These are phyloP conservation scores for Cucurbita maxima DNA, from an alignment of 306 rosid species.

Conservation along the genomic window DNA sequence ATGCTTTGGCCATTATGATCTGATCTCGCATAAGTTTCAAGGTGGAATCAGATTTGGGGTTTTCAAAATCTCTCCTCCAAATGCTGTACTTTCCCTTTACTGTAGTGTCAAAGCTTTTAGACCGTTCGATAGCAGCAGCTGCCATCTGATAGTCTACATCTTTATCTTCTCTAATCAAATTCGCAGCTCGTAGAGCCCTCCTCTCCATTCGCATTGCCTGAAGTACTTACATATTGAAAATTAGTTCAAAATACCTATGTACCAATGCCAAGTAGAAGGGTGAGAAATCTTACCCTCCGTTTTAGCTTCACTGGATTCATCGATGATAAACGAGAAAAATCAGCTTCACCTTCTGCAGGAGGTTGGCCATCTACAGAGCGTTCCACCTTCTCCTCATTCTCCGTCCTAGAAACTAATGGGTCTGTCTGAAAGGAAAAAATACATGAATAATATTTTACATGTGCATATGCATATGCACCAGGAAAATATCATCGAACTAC, in stretches of 20 bases:
- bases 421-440: slow-evolving; percentile 30
- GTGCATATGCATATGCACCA: slow-evolving; percentile 4
- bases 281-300: slow-evolving; percentile 50
- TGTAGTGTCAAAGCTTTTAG: slow-evolving; percentile 43
- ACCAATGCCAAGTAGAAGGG: slow-evolving; percentile 8
- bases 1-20: slow-evolving; percentile 87
- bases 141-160: slow-evolving; percentile 47
- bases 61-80: slow-evolving; percentile 89
- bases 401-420: slow-evolving; percentile 23
- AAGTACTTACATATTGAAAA: slow-evolving; percentile 14
- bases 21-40: slow-evolving; percentile 94
- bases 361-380: slow-evolving; percentile 25
- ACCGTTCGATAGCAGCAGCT: slow-evolving; percentile 55
- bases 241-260: slow-evolving; percentile 4
- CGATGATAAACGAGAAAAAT: slow-evolving; percentile 20
- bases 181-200: slow-evolving; percentile 51
- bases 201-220: slow-evolving; percentile 73
- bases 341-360: slow-evolving; percentile 34
- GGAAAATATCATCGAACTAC: slow-evolving; percentile 4
- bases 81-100: slow-evolving; percentile 70
- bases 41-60: slow-evolving; percentile 76
- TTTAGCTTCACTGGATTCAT: slow-evolving; percentile 73
- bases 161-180: slow-evolving; percentile 45
- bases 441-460: slow-evolving; percentile 12
- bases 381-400: slow-evolving; percentile 24